Evolutionary conservation across 306 rosid genomes (phyloP).

Genomic region (Castanopsis chinensis): DNA sequence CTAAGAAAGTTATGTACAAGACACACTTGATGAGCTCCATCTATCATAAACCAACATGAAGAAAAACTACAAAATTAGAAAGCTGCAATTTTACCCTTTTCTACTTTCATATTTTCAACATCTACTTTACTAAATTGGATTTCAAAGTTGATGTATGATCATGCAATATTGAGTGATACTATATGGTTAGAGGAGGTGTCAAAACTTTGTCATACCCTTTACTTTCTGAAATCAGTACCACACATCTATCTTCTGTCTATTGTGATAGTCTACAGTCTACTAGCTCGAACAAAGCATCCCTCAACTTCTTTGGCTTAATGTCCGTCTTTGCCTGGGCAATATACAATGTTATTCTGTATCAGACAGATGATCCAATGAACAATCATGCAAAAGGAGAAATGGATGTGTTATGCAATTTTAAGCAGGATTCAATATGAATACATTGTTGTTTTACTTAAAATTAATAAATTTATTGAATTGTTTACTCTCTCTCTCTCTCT

Average conservation of each 20-base stretch:
- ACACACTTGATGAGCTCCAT: background rate
- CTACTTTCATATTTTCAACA: background rate
- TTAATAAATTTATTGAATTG: no score
- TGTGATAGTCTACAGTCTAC: background rate
- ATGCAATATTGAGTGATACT: background rate
- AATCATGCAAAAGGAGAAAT: slow-evolving; percentile 1
- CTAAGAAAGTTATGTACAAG: background rate
- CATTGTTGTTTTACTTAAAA: no score
- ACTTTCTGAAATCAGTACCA: background rate
- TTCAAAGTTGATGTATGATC: background rate
- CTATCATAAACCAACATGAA: background rate
- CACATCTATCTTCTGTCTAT: background rate
- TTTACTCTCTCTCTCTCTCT: no score
- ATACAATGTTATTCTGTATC: slow-evolving; percentile 10
- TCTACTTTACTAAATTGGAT: background rate
- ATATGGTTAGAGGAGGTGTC: background rate
- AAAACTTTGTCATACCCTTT: background rate
- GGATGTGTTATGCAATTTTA: background rate
- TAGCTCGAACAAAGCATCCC: slow-evolving; percentile 41
- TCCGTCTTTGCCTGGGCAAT: slow-evolving; percentile 48
- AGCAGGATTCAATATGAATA: no score
- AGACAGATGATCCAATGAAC: slow-evolving; percentile 12
- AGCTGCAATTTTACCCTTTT: background rate
- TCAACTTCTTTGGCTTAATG: slow-evolving; percentile 45
- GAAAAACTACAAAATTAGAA: background rate